phyloP scores from a whole-genome alignment of 495 filamentous ascomycete genomes.

The Staphylotrichum tortipilum region DNA sequence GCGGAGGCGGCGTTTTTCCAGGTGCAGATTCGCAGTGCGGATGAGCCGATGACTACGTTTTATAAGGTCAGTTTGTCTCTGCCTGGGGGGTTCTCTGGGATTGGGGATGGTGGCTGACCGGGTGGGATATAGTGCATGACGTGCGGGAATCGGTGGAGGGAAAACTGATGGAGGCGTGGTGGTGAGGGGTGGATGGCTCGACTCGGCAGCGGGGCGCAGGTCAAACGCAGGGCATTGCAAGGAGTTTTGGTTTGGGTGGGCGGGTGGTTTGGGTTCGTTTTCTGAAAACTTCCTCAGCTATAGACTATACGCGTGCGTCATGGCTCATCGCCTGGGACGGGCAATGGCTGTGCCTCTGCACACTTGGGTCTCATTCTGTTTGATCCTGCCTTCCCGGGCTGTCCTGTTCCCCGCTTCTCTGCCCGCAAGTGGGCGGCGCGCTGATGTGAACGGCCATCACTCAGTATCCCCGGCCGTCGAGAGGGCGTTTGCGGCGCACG shows the following conservation, averaged over 20 bases:
- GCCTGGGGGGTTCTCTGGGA: not conserved
- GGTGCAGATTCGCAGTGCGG: slow-evolving; percentile 94
- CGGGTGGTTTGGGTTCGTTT: not conserved
- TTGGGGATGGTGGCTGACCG: slow-evolving; percentile 13
- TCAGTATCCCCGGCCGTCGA: not conserved
- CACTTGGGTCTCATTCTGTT: too few relatives aligned
- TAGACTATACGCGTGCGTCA: not conserved
- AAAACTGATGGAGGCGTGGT: slow-evolving; percentile 34
- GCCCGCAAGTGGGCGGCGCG: slow-evolving; percentile 2
- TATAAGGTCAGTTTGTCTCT: slow-evolving; percentile 55
- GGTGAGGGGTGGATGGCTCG: too few relatives aligned
- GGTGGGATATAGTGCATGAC: slow-evolving; percentile 45
- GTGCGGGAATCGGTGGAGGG: slow-evolving; percentile 50
- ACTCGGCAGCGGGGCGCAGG: too few relatives aligned
- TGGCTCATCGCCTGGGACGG: not conserved
- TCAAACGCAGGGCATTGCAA: slow-evolving; percentile 21
- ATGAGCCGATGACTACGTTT: slow-evolving; percentile 97
- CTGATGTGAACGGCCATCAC: not conserved
- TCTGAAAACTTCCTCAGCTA: slow-evolving; percentile 1
- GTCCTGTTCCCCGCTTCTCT: not conserved
- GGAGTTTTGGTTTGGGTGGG: slow-evolving; percentile 18
- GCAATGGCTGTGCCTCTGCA: too few relatives aligned
- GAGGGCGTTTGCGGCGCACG: not conserved
- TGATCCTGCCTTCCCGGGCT: not conserved
- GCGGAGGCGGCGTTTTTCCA: slow-evolving; percentile 84